Base-by-base conservation (phyloP, 805 yeast genomes). In the Priceomyces castillae region DNA sequence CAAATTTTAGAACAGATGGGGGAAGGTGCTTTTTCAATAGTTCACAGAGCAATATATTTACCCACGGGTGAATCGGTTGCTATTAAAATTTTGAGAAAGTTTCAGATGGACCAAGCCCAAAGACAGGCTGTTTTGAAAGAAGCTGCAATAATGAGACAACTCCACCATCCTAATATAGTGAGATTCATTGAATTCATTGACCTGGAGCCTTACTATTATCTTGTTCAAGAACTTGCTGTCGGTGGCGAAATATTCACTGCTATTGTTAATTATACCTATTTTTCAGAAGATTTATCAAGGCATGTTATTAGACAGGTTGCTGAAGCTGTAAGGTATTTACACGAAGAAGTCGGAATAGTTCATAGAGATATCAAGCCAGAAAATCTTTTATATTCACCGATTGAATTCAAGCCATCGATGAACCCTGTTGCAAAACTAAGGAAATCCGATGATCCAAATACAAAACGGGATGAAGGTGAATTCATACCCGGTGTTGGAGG, bases 351-450 rank as follows among this genome's bases (percentile, higher is more conserved):
- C 39, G 94, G 94, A 5, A 79, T 86, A 41, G 95, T 86, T 26
- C 95, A 86, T 64, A 71, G 95, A 50, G 95, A 86, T 61, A 78
- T 86, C 47, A 86, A 86, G 58, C 92, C 95, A 0, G 95, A 86
- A 56, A 86, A 86, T 54, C 63, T 86, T 37, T 67, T 86, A 30
- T 86, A 74, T 61, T 75, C 76, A 43, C 83, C 85, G 10, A 81
- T 84, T 43, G 80, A 73, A 3, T 65, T 69, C 39, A 60, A 69
- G 3, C 81, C 86, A 3, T 64, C 71, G 6, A 46, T 50, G 14
- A 61, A 62, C 43, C 68, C 66, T 3, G 42, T 50, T 4, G 46
- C 65, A 7, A 66, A 62, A 43, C 68, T 78, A 28, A 69, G 92
- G 41, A 74, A 70, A 50, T 78, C 85, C 10, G 95, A 86, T 61